Percentiles rank a stretch among this genome's conserved stretches.
Conservation (phyloP, 1,139 yeast species). For the Taiozyma sp. region DNA sequence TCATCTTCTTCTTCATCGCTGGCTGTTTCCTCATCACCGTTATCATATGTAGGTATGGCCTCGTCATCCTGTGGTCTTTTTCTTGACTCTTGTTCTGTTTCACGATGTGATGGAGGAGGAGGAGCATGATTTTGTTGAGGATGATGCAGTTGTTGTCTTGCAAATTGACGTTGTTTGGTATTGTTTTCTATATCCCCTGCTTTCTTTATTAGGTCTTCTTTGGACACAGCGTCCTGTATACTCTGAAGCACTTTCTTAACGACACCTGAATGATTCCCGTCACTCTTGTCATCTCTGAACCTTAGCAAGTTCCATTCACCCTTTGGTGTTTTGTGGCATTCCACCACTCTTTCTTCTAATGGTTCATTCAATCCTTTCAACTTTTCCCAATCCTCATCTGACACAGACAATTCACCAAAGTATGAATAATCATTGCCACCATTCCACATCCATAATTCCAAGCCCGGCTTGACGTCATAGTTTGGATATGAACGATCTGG, state of each 20-base stretch:
- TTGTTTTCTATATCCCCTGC: conserved; percentile 38
- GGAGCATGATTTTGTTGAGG: background rate
- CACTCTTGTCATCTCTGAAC: conserved; percentile 87
- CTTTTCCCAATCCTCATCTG: conserved; percentile 78
- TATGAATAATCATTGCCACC: conserved; percentile 66
- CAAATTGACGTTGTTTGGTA: conserved; percentile 44
- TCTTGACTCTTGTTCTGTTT: conserved; percentile 3
- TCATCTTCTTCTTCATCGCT: conserved; percentile 30
- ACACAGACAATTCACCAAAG: conserved; percentile 58
- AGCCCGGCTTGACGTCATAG: conserved; percentile 74
- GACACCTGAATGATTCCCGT: conserved; percentile 79
- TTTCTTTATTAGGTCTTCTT: conserved; percentile 61
- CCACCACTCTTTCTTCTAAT: conserved; percentile 85
- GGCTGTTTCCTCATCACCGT: conserved; percentile 17
- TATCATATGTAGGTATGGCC: conserved; percentile 11
- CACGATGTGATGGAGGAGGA: conserved; percentile 2
- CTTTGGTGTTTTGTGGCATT: conserved; percentile 54
- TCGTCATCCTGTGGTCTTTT: conserved; percentile 2
- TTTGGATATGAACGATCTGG: conserved; percentile 74
- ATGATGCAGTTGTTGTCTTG: conserved; percentile 15
- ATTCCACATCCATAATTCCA: conserved; percentile 71
- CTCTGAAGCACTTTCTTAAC: conserved; percentile 80
- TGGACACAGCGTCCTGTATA: conserved; percentile 80
- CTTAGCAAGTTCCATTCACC: conserved; percentile 77
- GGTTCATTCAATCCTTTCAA: conserved; percentile 73